phyloP scores from a whole-genome alignment of 257 asterid genomes.

The Knoxia roxburghii region DNA sequence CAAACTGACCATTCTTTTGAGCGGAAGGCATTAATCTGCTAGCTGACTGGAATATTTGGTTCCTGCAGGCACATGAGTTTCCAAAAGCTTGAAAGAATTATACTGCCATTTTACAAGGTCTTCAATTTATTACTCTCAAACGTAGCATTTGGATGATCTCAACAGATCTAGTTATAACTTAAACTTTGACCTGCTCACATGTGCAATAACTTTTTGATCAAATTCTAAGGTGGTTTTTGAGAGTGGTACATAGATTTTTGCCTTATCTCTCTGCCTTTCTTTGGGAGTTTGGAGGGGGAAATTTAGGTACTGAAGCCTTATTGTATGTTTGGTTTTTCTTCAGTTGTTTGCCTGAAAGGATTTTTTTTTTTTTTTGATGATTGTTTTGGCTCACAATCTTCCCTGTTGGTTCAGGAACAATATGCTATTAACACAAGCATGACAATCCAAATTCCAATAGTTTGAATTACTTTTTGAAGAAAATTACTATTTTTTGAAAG shows the following conservation, averaged over 20 bases:
- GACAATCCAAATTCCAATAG: background rate
- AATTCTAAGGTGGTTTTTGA: background rate
- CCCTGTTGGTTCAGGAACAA: background rate
- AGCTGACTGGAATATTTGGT: constrained; percentile 84
- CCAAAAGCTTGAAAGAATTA: constrained; percentile 75
- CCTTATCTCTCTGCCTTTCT: background rate
- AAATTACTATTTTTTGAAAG: background rate
- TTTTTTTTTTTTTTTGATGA: background rate
- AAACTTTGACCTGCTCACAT: constrained; percentile 1
- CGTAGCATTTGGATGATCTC: constrained; percentile 20
- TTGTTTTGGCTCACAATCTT: background rate
- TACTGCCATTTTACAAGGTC: constrained; percentile 68
- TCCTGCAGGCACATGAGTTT: constrained; percentile 99
- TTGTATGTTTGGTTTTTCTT: background rate
- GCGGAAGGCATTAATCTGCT: constrained; percentile 38
- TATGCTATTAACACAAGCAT: background rate
- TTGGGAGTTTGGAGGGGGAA: background rate
- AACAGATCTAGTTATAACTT: constrained; percentile 16
- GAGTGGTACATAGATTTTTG: background rate
- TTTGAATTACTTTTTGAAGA: background rate
- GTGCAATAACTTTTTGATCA: constrained; percentile 2
- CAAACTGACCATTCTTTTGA: constrained; percentile 21
- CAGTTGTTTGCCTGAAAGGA: background rate
- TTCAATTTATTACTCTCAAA: constrained; percentile 37
- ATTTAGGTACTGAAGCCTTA: background rate